Conservation (phyloP, 2,329 filamentous ascomycete species). For the Cladobotryum mycophilum region DNA sequence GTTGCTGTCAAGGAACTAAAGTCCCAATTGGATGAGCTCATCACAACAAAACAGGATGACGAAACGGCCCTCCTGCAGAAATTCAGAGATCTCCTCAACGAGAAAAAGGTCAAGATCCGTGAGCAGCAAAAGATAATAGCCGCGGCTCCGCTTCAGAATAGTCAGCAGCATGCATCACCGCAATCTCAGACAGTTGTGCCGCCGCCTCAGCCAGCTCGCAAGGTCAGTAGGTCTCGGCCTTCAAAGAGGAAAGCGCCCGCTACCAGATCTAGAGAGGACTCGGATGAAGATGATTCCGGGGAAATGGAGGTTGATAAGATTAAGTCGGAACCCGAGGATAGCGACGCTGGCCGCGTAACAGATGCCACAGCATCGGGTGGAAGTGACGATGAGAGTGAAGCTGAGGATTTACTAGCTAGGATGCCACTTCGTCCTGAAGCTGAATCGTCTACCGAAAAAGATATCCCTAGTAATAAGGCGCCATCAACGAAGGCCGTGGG, state of each 20-base stretch:
- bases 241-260: conserved; percentile 45
- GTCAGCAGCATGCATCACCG: conserved; percentile 15
- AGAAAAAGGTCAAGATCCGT: conserved; percentile 74
- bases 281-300: conserved; percentile 39
- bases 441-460: conserved; percentile 9
- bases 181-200: conserved; percentile 2
- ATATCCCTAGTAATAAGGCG: background rate
- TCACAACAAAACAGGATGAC: conserved; percentile 58
- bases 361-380: conserved; percentile 36
- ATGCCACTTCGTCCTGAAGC: background rate
- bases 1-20: conserved; percentile 52
- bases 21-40: conserved; percentile 59
- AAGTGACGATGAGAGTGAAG: conserved; percentile 36
- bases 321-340: conserved; percentile 31
- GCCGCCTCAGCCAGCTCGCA: conserved; percentile 20
- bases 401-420: conserved; percentile 13
- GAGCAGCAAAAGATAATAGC: conserved; percentile 61
- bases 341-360: conserved; percentile 31
- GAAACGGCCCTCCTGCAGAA: conserved; percentile 63
- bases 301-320: conserved; percentile 44
- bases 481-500: conserved; percentile 13
- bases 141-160: conserved; percentile 24
- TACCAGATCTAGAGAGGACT: conserved; percentile 27
- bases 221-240: conserved; percentile 32
- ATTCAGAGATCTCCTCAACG: conserved; percentile 64